A percentile compares a stretch with the other conserved stretches of the same genome.
These are phyloP conservation scores for Zoysia matrella DNA, from an alignment of 202 grass and related monocot species.

Conservation along the genomic window DNA sequence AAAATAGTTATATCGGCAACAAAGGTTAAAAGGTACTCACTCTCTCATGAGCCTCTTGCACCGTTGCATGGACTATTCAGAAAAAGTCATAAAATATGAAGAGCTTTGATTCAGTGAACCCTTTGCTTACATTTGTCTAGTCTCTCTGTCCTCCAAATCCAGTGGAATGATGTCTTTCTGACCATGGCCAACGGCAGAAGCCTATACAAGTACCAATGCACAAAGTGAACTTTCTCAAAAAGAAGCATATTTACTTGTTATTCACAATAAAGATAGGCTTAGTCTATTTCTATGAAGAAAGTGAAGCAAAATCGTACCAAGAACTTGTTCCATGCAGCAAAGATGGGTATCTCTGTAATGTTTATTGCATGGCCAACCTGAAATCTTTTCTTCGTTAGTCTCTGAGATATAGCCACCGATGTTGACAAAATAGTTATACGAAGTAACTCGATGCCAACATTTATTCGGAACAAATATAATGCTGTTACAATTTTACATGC, in stretches of 20 bases:
- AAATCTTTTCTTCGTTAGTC: background rate
- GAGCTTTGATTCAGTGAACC: conserved; percentile 36
- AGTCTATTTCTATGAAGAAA: conserved; percentile 36
- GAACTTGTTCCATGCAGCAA: conserved; percentile 47
- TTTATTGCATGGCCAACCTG: conserved; percentile 2
- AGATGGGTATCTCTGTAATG: conserved; percentile 9
- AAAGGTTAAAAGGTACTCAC: conserved; percentile 5
- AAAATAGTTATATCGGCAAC: background rate
- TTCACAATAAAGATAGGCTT: conserved; percentile 42
- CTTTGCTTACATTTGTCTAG: conserved; percentile 38
- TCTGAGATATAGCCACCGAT: conserved; percentile 15
- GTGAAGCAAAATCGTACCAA: conserved; percentile 28
- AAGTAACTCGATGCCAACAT: background rate
- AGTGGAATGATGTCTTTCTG: conserved; percentile 35
- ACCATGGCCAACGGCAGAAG: conserved; percentile 38
- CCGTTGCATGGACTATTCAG: conserved; percentile 12
- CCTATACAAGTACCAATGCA: conserved; percentile 25
- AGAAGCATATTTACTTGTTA: conserved; percentile 7
- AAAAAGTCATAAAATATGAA: conserved; percentile 42
- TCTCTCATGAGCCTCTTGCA: conserved; percentile 4
- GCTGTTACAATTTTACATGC: background rate
- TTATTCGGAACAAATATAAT: conserved; percentile 19
- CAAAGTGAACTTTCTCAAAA: conserved; percentile 27
- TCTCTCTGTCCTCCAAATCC: conserved; percentile 18
- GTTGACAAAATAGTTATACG: conserved; percentile 11